Evolutionary conservation across 495 filamentous ascomycete genomes (phyloP).

Genomic region (Aspergillus homomorphus): DNA sequence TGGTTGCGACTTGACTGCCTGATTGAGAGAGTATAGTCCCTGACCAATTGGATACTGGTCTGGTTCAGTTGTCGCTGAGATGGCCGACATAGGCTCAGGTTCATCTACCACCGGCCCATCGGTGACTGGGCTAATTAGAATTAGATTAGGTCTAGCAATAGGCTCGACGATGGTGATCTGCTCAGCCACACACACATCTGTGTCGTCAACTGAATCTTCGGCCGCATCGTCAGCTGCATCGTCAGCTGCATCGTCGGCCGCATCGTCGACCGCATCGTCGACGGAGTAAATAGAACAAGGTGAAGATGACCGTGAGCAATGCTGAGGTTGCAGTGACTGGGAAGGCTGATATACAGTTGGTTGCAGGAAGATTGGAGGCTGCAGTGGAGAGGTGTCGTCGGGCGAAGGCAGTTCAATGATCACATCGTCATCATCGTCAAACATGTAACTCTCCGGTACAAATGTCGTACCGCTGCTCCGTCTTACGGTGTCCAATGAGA

Average conservation of each 20-base stretch:
- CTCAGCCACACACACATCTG: conserved; percentile 37
- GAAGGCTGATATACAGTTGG: conserved; percentile 35
- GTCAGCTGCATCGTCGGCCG: too few species aligned
- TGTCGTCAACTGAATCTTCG: conserved; percentile 37
- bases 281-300: conserved; percentile 27
- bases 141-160: conserved; percentile 33
- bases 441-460: conserved; percentile 34
- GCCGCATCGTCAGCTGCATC: too few species aligned
- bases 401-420: conserved; percentile 41
- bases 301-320: conserved; percentile 28
- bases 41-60: not conserved
- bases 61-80: conserved; percentile 5
- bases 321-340: conserved; percentile 19
- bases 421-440: conserved; percentile 37
- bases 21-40: conserved; percentile 7
- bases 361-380: conserved; percentile 34
- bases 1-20: conserved; percentile 17
- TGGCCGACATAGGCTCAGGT: conserved; percentile 1
- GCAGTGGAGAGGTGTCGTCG: conserved; percentile 30
- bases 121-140: conserved; percentile 35
- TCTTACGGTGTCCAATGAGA: conserved; percentile 44
- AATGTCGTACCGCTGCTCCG: conserved; percentile 38
- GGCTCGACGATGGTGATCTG: conserved; percentile 38
- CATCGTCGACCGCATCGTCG: not conserved
- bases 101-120: conserved; percentile 11